These are phyloP conservation scores for Phenoliferia sp. DNA, from an alignment of 1,284 basidiomycete species.

Conservation along the genomic window DNA sequence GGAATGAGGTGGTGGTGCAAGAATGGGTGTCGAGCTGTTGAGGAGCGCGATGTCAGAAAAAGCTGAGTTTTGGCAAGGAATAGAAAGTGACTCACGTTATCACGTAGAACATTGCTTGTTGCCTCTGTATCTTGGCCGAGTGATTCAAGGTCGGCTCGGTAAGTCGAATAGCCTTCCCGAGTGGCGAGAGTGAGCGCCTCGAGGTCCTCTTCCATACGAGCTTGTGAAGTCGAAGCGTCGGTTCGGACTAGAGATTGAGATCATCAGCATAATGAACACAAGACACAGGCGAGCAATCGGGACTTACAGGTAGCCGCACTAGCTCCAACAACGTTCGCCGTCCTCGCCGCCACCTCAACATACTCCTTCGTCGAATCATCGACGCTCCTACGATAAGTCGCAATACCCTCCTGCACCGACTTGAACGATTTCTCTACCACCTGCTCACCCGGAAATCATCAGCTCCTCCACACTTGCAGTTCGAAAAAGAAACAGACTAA, in stretches of 20 bases:
- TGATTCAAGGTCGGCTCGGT: background rate
- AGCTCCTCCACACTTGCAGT: background rate
- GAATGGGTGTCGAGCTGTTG: conserved; percentile 18
- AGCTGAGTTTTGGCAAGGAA: too few relatives aligned
- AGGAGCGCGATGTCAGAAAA: background rate
- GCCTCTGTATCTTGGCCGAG: background rate
- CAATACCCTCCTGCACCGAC: background rate
- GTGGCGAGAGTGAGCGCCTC: background rate
- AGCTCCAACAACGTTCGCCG: background rate
- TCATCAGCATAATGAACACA: background rate
- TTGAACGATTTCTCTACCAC: background rate
- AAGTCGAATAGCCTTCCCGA: background rate
- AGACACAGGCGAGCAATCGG: background rate
- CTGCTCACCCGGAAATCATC: background rate
- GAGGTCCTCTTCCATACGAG: background rate
- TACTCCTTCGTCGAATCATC: background rate
- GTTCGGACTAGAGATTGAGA: background rate
- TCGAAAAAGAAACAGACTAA: background rate
- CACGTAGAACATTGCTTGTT: background rate
- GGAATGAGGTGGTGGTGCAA: conserved; percentile 15
- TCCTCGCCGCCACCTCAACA: background rate
- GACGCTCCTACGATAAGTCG: background rate
- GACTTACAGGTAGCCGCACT: background rate
- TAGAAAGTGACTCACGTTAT: background rate
- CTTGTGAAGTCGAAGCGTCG: conserved; percentile 3